Evolutionary conservation across 371 early-diverging fungal species (phyloP).

Genomic region (Funneliformis caledonium): DNA sequence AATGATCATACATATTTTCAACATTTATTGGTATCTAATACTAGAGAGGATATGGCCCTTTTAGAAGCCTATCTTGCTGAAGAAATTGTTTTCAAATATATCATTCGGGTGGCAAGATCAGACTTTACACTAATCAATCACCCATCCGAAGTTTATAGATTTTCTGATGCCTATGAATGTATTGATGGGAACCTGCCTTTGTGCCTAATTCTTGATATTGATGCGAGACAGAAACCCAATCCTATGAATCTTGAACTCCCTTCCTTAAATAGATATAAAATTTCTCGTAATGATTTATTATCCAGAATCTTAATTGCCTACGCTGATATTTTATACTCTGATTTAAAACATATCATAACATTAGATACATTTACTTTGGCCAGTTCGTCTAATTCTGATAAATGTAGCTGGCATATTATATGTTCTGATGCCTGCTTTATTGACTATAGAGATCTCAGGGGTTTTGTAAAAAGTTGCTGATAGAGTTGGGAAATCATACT

Average conservation of each 20-base stretch:
- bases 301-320: conserved; percentile 17
- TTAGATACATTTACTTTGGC: conserved; percentile 25
- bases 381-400: conserved; percentile 30
- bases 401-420: too few relatives aligned
- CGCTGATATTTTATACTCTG: conserved; percentile 21
- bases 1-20: too few relatives aligned
- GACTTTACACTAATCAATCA: conserved; percentile 22
- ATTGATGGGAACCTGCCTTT: too few relatives aligned
- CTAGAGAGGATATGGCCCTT: conserved; percentile 28
- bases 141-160: conserved; percentile 29
- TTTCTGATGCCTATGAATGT: conserved; percentile 17
- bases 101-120: too few relatives aligned
- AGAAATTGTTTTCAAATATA: conserved; percentile 30
- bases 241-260: too few relatives aligned
- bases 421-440: too few relatives aligned
- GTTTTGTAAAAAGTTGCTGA: too few relatives aligned
- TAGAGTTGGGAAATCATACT: too few relatives aligned
- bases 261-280: too few relatives aligned
- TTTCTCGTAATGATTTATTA: too few relatives aligned
- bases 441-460: too few relatives aligned
- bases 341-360: conserved; percentile 5
- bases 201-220: conserved; percentile 9
- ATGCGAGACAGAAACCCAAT: not conserved
- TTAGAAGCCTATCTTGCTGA: conserved; percentile 4
- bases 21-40: too few relatives aligned